Percentiles rank a stretch among this genome's conserved stretches.
Conservation (phyloP, 768 basidiomycete species). For the Leccinum olivaceopallidum region DNA sequence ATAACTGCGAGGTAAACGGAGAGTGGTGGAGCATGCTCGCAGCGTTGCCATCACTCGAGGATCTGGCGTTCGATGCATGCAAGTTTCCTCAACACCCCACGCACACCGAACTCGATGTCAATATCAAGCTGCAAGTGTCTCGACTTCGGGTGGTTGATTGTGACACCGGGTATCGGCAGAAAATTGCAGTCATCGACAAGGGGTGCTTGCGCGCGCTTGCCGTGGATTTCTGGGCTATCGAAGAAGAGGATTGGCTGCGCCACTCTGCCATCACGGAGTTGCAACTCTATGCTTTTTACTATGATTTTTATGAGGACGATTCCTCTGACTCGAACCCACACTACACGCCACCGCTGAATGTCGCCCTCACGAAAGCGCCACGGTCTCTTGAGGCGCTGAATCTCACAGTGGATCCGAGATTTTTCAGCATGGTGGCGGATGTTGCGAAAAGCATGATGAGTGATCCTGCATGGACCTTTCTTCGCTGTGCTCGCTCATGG, state of each 20-base stretch:
- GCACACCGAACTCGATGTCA: no score
- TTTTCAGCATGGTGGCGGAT: neutral
- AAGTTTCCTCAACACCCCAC: neutral
- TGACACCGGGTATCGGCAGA: no score
- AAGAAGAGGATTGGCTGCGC: neutral
- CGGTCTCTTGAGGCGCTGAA: neutral
- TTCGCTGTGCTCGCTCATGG: neutral
- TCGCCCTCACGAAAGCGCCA: neutral
- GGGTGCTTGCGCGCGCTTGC: neutral
- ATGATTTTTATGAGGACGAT: no score
- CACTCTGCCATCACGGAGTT: neutral
- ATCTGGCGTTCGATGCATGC: neutral
- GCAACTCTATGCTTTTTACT: neutral
- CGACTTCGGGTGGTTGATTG: no score
- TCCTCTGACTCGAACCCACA: neutral
- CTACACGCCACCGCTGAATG: neutral
- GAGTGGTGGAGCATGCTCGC: neutral
- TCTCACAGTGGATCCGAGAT: neutral
- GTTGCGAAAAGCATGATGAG: neutral
- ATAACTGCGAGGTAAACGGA: neutral
- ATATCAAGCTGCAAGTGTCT: no score
- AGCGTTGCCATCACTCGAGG: neutral
- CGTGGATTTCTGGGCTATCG: neutral
- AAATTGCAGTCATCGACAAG: neutral
- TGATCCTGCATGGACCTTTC: neutral